Evolutionary conservation across 768 basidiomycete genomes (phyloP).

Genomic region (Lactarius pseudohatsudake): DNA sequence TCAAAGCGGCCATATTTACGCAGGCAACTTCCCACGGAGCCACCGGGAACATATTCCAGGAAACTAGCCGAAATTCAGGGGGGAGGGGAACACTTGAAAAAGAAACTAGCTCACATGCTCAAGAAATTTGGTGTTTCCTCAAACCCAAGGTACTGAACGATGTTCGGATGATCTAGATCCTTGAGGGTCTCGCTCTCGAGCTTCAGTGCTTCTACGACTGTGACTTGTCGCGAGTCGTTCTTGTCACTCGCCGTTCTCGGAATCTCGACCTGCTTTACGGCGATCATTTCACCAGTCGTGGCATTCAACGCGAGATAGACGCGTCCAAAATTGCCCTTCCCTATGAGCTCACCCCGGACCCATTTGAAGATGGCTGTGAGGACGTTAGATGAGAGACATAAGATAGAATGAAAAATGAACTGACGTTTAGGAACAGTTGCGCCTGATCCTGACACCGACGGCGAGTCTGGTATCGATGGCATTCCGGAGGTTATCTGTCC

Average conservation of each 20-base stretch:
- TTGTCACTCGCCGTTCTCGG: constrained; percentile 90
- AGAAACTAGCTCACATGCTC: constrained; percentile 72
- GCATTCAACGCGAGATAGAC: constrained; percentile 96
- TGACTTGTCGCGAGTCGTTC: constrained; percentile 79
- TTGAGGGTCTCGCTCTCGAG: constrained; percentile 95
- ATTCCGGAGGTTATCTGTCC: constrained; percentile 54
- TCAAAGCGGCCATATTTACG: constrained; percentile 92
- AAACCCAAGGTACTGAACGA: constrained; percentile 95
- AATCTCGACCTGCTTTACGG: constrained; percentile 98
- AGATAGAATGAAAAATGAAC: constrained; percentile 35
- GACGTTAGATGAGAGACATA: constrained; percentile 16
- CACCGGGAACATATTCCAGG: constrained; percentile 98
- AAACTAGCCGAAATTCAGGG: constrained; percentile 55
- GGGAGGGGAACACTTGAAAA: constrained; percentile 4
- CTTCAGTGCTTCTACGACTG: constrained; percentile 88
- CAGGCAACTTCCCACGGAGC: constrained; percentile 88
- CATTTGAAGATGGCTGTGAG: constrained; percentile 87
- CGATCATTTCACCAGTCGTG: constrained; percentile 97
- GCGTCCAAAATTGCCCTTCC: constrained; percentile 93
- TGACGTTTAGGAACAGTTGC: constrained; percentile 55
- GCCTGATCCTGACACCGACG: constrained; percentile 45
- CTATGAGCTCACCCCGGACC: constrained; percentile 97
- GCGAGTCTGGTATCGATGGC: constrained; percentile 53
- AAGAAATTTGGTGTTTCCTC: constrained; percentile 85
- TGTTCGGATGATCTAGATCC: constrained; percentile 94